Conservation (phyloP, 352 stramenopile species). For the Halophytophthora polymorphica region DNA sequence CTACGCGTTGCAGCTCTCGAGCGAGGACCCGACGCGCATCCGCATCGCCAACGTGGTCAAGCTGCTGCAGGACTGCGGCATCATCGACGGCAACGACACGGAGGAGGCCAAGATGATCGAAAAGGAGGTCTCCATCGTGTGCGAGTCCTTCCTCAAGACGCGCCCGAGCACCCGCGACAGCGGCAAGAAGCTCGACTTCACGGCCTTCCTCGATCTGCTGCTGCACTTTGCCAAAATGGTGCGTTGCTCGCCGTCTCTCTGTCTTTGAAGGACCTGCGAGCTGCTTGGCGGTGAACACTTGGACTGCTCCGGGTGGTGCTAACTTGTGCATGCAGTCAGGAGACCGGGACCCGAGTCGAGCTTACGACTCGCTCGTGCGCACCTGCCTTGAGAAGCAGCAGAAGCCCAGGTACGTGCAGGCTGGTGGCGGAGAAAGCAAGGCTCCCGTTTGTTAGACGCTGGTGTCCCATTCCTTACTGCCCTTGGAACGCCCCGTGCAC, state of each 20-base stretch:
- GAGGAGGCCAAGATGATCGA: slow-evolving; percentile 65
- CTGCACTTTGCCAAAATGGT: slow-evolving; percentile 73
- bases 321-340: slow-evolving; percentile 32
- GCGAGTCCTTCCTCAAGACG: slow-evolving; percentile 61
- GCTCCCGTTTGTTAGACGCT: no score
- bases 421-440: no score
- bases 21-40: slow-evolving; percentile 72
- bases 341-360: slow-evolving; percentile 43
- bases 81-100: slow-evolving; percentile 52
- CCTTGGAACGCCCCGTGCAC: not conserved
- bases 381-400: slow-evolving; percentile 70
- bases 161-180: slow-evolving; percentile 57
- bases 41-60: slow-evolving; percentile 64
- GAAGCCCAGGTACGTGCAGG: slow-evolving; percentile 38
- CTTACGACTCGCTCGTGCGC: slow-evolving; percentile 61
- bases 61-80: slow-evolving; percentile 72
- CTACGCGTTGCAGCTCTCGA: slow-evolving; percentile 75
- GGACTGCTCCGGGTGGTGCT: slow-evolving; percentile 3
- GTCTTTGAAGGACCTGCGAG: not conserved
- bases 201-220: slow-evolving; percentile 62
- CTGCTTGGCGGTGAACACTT: not conserved
- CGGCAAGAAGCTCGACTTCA: slow-evolving; percentile 69
- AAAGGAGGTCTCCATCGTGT: slow-evolving; percentile 74
- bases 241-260: not conserved
- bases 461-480: not conserved